Evolutionary conservation across 805 yeast species (phyloP).

Genomic region (Priceomyces haplophilus): DNA sequence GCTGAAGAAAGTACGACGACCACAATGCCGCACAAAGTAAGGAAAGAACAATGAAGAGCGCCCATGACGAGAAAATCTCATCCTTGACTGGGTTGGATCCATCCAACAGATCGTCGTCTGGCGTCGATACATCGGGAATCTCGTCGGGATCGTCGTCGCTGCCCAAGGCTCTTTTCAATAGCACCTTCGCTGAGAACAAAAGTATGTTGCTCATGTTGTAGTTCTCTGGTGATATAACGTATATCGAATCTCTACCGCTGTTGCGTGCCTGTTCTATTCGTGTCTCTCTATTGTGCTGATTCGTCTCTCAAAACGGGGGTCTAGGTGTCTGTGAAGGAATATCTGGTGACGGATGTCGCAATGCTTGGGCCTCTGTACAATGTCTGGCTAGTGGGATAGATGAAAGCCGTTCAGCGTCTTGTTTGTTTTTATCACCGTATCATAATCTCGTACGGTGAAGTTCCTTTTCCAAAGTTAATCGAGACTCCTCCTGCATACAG

Average conservation of each 20-base stretch:
- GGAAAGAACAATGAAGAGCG: constrained; percentile 79
- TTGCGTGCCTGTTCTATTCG: not conserved
- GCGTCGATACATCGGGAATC: constrained; percentile 38
- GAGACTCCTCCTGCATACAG: not conserved
- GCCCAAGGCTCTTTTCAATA: constrained; percentile 32
- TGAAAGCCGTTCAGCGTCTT: too few species aligned
- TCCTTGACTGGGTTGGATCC: constrained; percentile 82
- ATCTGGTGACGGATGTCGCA: too few species aligned
- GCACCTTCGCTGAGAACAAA: constrained; percentile 22
- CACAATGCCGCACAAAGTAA: constrained; percentile 85
- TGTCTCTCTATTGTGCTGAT: too few species aligned
- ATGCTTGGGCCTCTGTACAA: too few species aligned
- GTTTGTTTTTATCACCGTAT: too few species aligned
- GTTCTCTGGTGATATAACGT: not conserved
- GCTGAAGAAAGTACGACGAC: constrained; percentile 92
- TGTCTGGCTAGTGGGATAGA: too few species aligned
- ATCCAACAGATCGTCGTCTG: constrained; percentile 54
- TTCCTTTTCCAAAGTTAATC: not conserved
- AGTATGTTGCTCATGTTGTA: constrained; percentile 24
- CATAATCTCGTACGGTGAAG: too few species aligned
- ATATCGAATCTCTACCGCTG: not conserved
- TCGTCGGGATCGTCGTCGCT: constrained; percentile 28
- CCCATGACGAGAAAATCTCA: constrained; percentile 97
- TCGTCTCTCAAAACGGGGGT: too few species aligned
- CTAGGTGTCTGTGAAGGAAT: too few species aligned